Base-by-base conservation (phyloP, 768 basidiomycete genomes). In the Leccinum boreale region DNA sequence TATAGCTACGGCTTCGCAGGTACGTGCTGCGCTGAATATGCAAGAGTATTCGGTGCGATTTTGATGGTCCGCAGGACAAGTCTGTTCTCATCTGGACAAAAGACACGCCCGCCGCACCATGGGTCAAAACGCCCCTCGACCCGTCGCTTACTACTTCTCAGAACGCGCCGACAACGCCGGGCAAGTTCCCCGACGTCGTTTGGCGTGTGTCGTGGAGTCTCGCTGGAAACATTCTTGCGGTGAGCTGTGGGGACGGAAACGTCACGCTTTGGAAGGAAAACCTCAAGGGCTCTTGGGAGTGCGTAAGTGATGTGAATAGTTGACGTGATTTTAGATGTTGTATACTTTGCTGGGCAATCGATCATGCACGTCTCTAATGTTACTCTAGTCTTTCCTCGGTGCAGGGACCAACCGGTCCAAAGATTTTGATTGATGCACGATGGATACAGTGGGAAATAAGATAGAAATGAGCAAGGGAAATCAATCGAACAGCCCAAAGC, bases 161-260 rank as follows among this genome's bases (percentile, higher is more conserved):
- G 49, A 73, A 77, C 8, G 67, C 80, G 7, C 77, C 78, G 8
- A 74, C 70, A 46, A 77, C 73, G 70, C 74, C 83, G 15, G 90
- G 90, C 23, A 94, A 90, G 70, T 98, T 98, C 77, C 92, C 93
- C 2, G 96, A 98, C 70, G 93, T 94, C 5, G 94, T 98, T 23
- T 99, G 96, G 97, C 84, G 96, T n/a, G 94, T 98, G 33, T 93
- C 91, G 47, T 99, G 97, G 97, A 95, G 92, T 62, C 81, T 98
- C 24, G 92, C 95, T 1, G 97, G 96, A 17, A 98, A 98, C 69
- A 83, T 99, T 51, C 80, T 99, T 48, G 95, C 96, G 1, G 97
- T 99, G 46, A 94, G 92, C 71, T 96, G 94, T 73, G 95, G 95
- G 10, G 97, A 99, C 69, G 97, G 97, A 12, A 98, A 97, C 75